Conservation (phyloP, 179 eudicot species). For the Spinacia oleracea region DNA sequence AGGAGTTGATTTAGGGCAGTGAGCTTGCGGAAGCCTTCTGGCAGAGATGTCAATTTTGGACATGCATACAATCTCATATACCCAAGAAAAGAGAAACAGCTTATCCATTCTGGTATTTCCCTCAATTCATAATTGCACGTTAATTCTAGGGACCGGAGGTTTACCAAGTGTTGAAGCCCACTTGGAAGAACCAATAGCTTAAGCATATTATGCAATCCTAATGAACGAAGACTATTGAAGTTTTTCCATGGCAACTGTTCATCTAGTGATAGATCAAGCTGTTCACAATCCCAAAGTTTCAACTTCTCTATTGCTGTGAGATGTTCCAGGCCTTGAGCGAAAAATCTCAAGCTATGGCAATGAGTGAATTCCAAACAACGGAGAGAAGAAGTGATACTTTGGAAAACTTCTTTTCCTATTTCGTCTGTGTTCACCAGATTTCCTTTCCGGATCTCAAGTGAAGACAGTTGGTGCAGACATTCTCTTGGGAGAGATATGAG, state of each 20-base stretch:
- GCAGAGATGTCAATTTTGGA: conserved; percentile 11
- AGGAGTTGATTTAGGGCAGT: not conserved
- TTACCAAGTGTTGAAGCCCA: no score
- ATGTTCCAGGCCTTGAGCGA: not conserved
- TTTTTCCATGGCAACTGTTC: conserved; percentile 26
- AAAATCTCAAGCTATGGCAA: not conserved
- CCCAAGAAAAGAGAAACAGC: not conserved
- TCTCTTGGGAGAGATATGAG: conserved; percentile 23
- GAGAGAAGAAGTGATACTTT: conserved; percentile 22
- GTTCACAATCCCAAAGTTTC: not conserved
- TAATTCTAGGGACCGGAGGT: no score
- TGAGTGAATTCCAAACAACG: not conserved
- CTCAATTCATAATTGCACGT: no score
- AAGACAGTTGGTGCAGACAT: conserved; percentile 20
- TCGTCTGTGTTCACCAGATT: not conserved
- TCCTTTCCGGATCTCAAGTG: not conserved
- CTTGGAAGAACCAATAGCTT: not conserved
- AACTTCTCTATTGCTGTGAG: not conserved
- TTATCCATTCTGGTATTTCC: no score
- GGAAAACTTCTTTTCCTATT: conserved; percentile 20
- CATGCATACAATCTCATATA: not conserved
- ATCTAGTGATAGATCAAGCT: not conserved
- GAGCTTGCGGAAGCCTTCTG: conserved; percentile 15
- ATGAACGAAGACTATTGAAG: conserved; percentile 9
- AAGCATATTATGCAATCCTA: not conserved